Evolutionary conservation across 441 rosid species (phyloP).

Genomic region (Capsella rubella): DNA sequence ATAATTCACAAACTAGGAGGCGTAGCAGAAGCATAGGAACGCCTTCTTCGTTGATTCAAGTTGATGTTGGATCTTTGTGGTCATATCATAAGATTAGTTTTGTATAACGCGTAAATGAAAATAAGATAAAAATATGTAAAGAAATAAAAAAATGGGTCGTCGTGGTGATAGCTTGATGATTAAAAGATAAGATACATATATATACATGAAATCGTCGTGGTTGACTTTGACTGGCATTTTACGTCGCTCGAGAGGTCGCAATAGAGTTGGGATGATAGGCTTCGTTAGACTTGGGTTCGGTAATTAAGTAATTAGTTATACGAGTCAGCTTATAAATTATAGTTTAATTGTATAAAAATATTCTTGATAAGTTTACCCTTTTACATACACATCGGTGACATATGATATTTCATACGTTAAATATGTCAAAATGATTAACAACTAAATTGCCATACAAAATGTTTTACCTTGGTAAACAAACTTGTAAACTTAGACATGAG

Average conservation of each 20-base stretch:
- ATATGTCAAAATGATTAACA: too few relatives aligned
- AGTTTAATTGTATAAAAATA: too few relatives aligned
- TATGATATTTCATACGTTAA: too few relatives aligned
- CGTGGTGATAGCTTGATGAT: neutral
- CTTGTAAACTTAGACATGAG: too few relatives aligned
- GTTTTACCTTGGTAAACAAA: too few relatives aligned
- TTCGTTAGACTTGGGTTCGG: neutral
- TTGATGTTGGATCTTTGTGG: conserved; percentile 19
- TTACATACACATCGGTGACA: too few relatives aligned
- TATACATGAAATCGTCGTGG: conserved; percentile 2
- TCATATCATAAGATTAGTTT: neutral
- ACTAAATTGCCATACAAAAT: too few relatives aligned
- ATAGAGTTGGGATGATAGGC: neutral
- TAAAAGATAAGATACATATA: neutral
- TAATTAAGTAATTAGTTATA: neutral
- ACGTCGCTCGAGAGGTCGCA: conserved; percentile 20
- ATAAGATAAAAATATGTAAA: neutral
- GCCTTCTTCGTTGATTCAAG: conserved; percentile 11
- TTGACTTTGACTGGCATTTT: conserved; percentile 10
- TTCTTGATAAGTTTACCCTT: too few relatives aligned
- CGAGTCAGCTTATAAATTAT: too few relatives aligned
- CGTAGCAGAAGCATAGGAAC: conserved; percentile 24
- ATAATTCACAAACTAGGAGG: conserved; percentile 36
- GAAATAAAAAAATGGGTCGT: conserved; percentile 7
- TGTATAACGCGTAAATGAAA: neutral